Evolutionary conservation across 495 filamentous ascomycete species (phyloP).

Genomic region (Lichenothelia convexa): DNA sequence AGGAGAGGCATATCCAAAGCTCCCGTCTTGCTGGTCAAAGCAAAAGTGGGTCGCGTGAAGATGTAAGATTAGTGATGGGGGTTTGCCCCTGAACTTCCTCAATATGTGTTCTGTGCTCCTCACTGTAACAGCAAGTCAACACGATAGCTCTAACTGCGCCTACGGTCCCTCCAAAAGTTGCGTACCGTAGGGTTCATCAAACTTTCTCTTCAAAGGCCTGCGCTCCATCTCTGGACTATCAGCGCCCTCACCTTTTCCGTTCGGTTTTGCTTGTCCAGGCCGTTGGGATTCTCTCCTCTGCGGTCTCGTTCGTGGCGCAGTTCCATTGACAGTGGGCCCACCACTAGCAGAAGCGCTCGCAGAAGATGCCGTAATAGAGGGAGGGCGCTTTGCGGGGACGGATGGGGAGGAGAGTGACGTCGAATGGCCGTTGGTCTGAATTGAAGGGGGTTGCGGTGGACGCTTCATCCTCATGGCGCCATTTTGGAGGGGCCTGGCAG

Average conservation of each 20-base stretch:
- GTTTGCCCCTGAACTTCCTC: constrained; percentile 54
- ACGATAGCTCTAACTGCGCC: not conserved
- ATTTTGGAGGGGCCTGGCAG: not conserved
- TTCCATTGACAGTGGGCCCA: too few species aligned
- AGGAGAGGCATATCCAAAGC: constrained; percentile 74
- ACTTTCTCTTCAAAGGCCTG: not conserved
- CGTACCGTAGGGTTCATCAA: not conserved
- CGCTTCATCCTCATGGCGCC: too few species aligned
- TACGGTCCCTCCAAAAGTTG: not conserved
- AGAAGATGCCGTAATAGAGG: too few species aligned
- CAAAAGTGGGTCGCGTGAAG: constrained; percentile 71
- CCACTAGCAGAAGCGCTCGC: too few species aligned
- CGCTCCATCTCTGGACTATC: not conserved
- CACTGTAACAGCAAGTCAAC: constrained; percentile 6
- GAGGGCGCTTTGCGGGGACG: too few species aligned
- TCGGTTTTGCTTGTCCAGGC: constrained; percentile 4
- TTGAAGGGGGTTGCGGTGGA: too few species aligned
- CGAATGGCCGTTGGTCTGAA: too few species aligned
- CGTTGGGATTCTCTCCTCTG: constrained; percentile 16
- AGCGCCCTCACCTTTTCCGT: not conserved
- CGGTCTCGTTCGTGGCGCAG: too few species aligned
- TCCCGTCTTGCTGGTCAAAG: constrained; percentile 87
- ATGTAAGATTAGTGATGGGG: constrained; percentile 73
- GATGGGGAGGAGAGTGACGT: too few species aligned
- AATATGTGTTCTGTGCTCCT: constrained; percentile 55